phyloP scores from a whole-genome alignment of 305 asterid species.

The Fraxinus greggii region DNA sequence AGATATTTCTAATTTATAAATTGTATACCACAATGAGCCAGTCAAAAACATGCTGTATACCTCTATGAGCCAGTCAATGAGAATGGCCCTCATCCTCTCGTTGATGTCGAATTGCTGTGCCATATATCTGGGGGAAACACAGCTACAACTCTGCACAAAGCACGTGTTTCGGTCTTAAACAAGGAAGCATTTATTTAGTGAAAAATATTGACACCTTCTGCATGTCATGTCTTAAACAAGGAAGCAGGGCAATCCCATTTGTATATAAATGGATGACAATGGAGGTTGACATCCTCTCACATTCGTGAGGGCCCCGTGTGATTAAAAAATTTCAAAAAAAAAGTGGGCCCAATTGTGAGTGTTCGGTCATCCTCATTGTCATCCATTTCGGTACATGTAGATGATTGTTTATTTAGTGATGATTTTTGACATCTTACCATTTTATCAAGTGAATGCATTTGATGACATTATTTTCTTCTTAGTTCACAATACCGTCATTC shows the following conservation, averaged over 20 bases:
- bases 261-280: no score
- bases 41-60: constrained; percentile 26
- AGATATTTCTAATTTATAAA: not conserved
- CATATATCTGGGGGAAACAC: constrained; percentile 79
- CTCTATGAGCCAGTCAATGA: constrained; percentile 95
- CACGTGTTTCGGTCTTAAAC: not conserved
- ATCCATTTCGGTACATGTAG: no score
- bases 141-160: constrained; percentile 55
- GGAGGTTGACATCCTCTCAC: no score
- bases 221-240: no score
- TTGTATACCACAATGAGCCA: not conserved
- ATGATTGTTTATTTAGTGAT: not conserved
- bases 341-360: no score
- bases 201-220: not conserved
- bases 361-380: no score
- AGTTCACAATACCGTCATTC: not conserved
- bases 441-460: not conserved
- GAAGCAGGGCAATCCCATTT: no score
- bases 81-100: constrained; percentile 82
- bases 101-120: constrained; percentile 75
- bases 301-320: no score
- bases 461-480: not conserved
- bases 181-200: not conserved
- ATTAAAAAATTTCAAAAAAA: no score
- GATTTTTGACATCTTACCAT: not conserved